Evolutionary conservation across 805 yeast species (phyloP), one percentile per base, ranked within the genome.

Genomic region (Candida pseudofarinosa): DNA sequence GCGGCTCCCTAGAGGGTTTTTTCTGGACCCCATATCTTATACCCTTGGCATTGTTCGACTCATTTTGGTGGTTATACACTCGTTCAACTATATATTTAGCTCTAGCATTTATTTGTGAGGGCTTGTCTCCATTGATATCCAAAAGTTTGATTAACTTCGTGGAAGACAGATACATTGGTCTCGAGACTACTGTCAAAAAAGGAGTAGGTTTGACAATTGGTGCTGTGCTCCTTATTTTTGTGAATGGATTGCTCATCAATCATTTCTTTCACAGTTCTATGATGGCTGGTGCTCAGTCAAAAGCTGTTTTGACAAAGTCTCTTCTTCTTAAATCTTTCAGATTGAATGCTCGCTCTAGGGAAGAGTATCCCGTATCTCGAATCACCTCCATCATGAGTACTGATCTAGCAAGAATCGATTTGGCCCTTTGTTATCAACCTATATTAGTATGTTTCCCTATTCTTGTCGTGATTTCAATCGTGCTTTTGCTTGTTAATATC

Each of bases 161-260:
- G n/a, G 79, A 76, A 49, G 55, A 58, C 38, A 72, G 74, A 40
- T 74, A 76, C 6, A 55, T 60, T 19, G 76, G 77, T 5, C 60
- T 72, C 12, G 62, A 64, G 8, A 50, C 62, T 19, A 59, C 67
- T 7, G 63, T 68, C 43, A 83, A 80, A 28, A 67, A 63, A 34
- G 96, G 96, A 45, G 70, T 85, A 15, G 96, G 93, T 6, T 85
- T 78, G 51, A 83, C 90, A 6, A 64, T 88, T 38, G 95, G 90
- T 15, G 71, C 85, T 8, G 74, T 81, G 34, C 49, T 68, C 1
- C 67, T 89, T 60, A 76, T 84, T 50, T 48, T 77, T 19, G 40
- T 65, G 35, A 68, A 67, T 47, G 74, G 74, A 10, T 51, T 69
- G 36, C 56, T 66, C 32, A 47, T 68, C 33, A 71, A 70, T 51